Evolutionary conservation across 2,329 filamentous ascomycete species (phyloP).

Genomic region (Emergomyces africanus): DNA sequence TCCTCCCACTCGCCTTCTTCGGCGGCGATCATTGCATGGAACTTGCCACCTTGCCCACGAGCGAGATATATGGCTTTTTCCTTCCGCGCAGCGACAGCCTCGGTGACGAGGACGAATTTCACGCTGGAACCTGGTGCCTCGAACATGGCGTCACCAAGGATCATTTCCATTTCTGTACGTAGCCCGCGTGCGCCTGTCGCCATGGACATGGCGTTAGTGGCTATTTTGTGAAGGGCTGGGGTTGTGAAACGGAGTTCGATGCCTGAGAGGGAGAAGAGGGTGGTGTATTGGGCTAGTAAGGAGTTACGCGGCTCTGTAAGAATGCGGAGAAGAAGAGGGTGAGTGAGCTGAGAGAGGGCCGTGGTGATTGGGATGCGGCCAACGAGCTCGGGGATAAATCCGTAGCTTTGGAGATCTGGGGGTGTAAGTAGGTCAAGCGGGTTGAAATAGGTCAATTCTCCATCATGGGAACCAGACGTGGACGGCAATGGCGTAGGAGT

Average conservation of each 20-base stretch:
- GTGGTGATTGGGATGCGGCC: constrained; percentile 89
- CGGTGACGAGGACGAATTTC: constrained; percentile 61
- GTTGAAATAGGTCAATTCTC: constrained; percentile 40
- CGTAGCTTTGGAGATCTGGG: constrained; percentile 67
- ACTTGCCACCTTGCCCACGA: constrained; percentile 38
- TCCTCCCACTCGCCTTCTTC: constrained; percentile 41
- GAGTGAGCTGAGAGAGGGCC: constrained; percentile 63
- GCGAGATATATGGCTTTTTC: constrained; percentile 43
- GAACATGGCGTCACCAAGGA: constrained; percentile 70
- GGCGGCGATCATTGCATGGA: constrained; percentile 37
- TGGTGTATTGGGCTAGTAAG: constrained; percentile 75
- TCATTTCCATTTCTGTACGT: constrained; percentile 67
- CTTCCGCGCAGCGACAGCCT: constrained; percentile 51
- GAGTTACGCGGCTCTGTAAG: constrained; percentile 87
- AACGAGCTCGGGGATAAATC: constrained; percentile 89
- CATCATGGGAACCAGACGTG: constrained; percentile 19
- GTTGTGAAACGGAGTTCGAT: constrained; percentile 73
- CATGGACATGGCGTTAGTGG: constrained; percentile 53
- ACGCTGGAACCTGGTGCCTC: constrained; percentile 55
- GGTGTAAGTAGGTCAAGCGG: constrained; percentile 61
- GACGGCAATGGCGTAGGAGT: constrained; percentile 39
- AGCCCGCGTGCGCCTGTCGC: constrained; percentile 69
- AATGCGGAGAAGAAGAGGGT: constrained; percentile 62
- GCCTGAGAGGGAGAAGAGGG: constrained; percentile 69
- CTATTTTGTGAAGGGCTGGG: constrained; percentile 67